Base-by-base conservation (phyloP, 345 rosid species). In the Zanthoxylum bungeanum region DNA sequence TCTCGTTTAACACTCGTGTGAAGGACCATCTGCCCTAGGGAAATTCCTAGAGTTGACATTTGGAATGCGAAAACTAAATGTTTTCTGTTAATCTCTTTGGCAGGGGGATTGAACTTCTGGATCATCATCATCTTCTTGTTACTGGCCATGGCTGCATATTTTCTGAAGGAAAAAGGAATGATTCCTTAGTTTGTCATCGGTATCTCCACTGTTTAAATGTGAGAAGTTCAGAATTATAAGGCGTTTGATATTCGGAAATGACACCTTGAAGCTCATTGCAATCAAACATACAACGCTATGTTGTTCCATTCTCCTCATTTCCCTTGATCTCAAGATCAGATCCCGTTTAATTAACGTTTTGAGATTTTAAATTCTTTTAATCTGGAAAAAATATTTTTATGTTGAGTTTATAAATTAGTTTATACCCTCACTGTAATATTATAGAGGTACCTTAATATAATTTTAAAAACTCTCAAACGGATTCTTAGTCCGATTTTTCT, bases 81-180 rank as follows among this genome's bases (percentile, higher is more conserved):
- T 30, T 61, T 16, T 4, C 24, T 36, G 5, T 27, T 5, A 10
- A 12, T 75, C 14, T 36, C n/a, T 66, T 34, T 59, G 77, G 72
- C 88, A 84, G 91, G 85, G 21, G 85, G 78, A 25, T 58, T 59
- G 37, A 76, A 73, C 66, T 30, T 77, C 53, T 78, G 81, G 87
- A 56, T 83, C 50, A 73, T 81, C 34, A 69, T 87, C 34, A 44
- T 85, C 30, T 27, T 85, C 44, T 44, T 82, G 19, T 37, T 83
- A 7, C 71, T 83, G 22, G 83, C 88, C 31, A 68, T 87, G 30
- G 83, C 81, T 40, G 75, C 62, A 11, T 81, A 79, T 44, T 68
- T 80, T 65, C 30, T 78, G 80, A 84, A 66, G 82, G 76, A 68
- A 16, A 69, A 69, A 61, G 69, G 75, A 72, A 72, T 67, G 56